phyloP scores from a whole-genome alignment of 2,329 filamentous ascomycete genomes.

The Apiospora hydei region DNA sequence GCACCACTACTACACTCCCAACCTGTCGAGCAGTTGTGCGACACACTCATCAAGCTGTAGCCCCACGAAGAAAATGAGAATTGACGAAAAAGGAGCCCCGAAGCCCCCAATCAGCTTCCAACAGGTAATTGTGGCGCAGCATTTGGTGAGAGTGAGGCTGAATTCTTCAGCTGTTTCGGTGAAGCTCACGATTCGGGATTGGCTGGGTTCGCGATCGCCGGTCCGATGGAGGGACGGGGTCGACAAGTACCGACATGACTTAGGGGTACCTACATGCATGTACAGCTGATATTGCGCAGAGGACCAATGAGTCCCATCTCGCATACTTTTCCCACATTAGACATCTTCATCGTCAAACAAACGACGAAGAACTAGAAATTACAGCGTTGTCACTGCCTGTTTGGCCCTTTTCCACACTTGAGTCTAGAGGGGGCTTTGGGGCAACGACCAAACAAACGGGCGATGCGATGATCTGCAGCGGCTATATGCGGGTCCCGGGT shows the following conservation, averaged over 20 bases:
- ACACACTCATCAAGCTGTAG: not conserved
- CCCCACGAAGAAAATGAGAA: not conserved
- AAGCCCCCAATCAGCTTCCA: constrained; percentile 9
- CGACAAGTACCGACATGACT: not conserved
- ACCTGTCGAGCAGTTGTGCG: not conserved
- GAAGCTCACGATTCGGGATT: constrained; percentile 13
- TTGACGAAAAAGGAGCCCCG: not conserved
- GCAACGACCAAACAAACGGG: not conserved
- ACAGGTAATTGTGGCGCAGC: constrained; percentile 12
- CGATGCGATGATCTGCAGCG: constrained; percentile 19
- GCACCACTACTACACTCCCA: not conserved
- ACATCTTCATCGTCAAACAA: not conserved
- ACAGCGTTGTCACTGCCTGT: not conserved
- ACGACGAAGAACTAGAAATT: not conserved
- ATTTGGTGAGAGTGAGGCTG: not conserved
- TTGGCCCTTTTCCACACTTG: not conserved
- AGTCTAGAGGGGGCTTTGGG: not conserved
- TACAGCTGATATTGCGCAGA: not conserved
- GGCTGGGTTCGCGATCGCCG: not conserved
- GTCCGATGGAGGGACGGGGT: constrained; percentile 3
- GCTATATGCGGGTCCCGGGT: constrained; percentile 20
- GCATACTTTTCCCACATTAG: not conserved
- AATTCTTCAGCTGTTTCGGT: not conserved
- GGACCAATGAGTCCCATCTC: not conserved
- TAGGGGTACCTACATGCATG: constrained; percentile 1